These are phyloP conservation scores for Glebionis coronaria DNA, from an alignment of 129 eudicot species.

Conservation along the genomic window DNA sequence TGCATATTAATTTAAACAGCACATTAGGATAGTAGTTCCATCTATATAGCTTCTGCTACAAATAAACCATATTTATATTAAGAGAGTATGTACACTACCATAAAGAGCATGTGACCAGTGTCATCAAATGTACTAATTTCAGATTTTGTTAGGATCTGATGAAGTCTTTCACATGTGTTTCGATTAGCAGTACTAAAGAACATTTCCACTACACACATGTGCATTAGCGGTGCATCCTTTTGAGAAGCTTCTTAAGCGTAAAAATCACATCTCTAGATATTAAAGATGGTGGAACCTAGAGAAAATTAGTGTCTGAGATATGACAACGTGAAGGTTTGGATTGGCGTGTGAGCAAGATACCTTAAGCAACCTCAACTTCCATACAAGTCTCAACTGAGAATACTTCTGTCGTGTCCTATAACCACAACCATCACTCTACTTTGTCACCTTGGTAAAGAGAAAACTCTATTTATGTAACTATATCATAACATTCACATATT, in stretches of 20 bases:
- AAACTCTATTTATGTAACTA: too few species aligned
- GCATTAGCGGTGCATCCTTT: background rate
- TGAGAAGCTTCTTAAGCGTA: background rate
- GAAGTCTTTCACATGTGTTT: constrained; percentile 38
- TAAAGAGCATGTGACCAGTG: constrained; percentile 26
- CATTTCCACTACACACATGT: constrained; percentile 50
- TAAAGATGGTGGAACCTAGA: constrained; percentile 50
- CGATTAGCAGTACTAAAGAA: constrained; percentile 51
- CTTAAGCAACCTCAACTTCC: constrained; percentile 71
- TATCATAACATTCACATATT: too few species aligned
- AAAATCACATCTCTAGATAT: background rate
- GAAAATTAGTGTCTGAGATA: constrained; percentile 67
- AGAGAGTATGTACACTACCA: background rate
- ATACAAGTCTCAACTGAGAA: constrained; percentile 50
- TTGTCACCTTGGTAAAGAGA: too few species aligned
- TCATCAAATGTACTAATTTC: constrained; percentile 33
- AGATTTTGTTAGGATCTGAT: constrained; percentile 28
- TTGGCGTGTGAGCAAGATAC: constrained; percentile 63
- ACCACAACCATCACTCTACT: constrained; percentile 32
- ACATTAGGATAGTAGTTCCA: too few species aligned
- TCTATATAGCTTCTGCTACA: too few species aligned
- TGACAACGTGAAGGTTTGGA: constrained; percentile 76
- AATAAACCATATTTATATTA: too few species aligned
- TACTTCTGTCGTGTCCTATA: constrained; percentile 47
- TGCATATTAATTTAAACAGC: too few species aligned